Conservation (phyloP, 129 eudicot species). For the Chrysanthemum lavandulifolium region DNA sequence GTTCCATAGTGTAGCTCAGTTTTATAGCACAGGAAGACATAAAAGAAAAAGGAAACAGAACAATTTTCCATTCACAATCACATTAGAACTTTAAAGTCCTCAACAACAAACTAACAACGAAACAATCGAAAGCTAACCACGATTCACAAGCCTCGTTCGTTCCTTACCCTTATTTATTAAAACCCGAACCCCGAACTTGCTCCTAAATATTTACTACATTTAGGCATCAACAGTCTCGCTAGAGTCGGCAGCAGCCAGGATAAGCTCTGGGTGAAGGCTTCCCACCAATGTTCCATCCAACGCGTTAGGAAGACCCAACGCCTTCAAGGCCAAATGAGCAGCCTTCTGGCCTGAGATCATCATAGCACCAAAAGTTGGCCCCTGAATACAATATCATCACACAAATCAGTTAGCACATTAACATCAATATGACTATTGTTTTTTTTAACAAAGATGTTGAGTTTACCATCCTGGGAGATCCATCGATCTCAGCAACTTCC, state of each 20-base stretch:
- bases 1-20: too few relatives aligned
- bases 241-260: slow-evolving; percentile 61
- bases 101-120: slow-evolving; percentile 14
- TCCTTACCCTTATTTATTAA: slow-evolving; percentile 27
- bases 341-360: slow-evolving; percentile 94
- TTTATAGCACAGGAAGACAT: too few relatives aligned
- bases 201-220: slow-evolving; percentile 25
- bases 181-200: slow-evolving; percentile 4
- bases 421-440: background rate
- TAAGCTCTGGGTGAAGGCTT: slow-evolving; percentile 48
- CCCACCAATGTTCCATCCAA: slow-evolving; percentile 51
- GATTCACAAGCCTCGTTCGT: slow-evolving; percentile 16
- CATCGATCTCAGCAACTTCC: slow-evolving; percentile 75
- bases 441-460: background rate
- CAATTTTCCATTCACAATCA: slow-evolving; percentile 14
- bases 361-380: slow-evolving; percentile 96
- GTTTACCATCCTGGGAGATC: slow-evolving; percentile 24
- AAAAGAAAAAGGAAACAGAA: background rate
- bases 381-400: slow-evolving; percentile 33
- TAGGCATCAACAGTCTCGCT: slow-evolving; percentile 62
- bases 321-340: slow-evolving; percentile 78
- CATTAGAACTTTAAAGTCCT: slow-evolving; percentile 6
- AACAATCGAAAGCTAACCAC: slow-evolving; percentile 15
- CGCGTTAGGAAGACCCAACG: slow-evolving; percentile 74
- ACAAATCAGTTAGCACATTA: background rate